These are phyloP conservation scores for Crithidia mellificae DNA, from an alignment of 208 protist genomes.

Conservation along the genomic window DNA sequence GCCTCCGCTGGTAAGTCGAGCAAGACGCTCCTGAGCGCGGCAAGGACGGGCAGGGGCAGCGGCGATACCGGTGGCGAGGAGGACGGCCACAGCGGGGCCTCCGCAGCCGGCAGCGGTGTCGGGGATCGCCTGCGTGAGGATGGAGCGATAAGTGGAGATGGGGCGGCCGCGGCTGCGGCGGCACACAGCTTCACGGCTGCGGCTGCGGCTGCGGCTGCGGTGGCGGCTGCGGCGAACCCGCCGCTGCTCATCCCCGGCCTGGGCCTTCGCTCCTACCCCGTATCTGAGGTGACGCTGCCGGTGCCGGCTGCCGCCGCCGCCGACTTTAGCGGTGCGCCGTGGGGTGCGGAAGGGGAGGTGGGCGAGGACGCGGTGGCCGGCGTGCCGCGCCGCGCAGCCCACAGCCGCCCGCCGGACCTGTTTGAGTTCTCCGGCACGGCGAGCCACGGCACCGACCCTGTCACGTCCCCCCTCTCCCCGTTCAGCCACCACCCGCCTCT, in stretches of 20 bases:
- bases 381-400: neutral
- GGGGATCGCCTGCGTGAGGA: neutral
- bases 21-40: neutral
- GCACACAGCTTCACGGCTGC: neutral
- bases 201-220: neutral
- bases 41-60: neutral
- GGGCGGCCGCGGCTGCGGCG: neutral
- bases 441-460: conserved; percentile 17
- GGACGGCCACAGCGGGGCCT: conserved; percentile 8
- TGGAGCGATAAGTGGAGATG: neutral
- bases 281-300: conserved; percentile 39
- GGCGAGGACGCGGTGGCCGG: neutral
- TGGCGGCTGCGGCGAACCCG: neutral
- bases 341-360: neutral
- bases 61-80: conserved; percentile 7
- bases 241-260: conserved; percentile 44
- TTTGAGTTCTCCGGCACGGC: conserved; percentile 12
- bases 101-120: neutral
- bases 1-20: neutral
- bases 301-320: conserved; percentile 16
- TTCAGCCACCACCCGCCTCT: neutral
- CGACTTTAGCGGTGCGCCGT: neutral
- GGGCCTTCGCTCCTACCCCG: conserved; percentile 38
- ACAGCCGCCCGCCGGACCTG: neutral
- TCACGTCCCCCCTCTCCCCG: conserved; percentile 8